phyloP scores from a whole-genome alignment of 306 rosid genomes.

The Quercus mongolica region DNA sequence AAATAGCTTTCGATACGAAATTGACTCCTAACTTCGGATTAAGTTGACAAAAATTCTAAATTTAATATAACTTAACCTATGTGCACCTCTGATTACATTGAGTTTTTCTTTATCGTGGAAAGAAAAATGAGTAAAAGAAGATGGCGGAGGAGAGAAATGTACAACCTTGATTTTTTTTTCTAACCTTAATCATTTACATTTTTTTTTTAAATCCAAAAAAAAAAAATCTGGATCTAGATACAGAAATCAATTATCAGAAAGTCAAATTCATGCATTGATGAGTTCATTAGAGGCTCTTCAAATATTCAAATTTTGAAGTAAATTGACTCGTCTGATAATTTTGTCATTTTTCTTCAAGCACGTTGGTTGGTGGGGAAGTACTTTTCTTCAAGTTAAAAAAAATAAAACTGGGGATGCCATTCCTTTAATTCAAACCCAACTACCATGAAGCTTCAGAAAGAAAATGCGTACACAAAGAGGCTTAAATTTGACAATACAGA shows the following conservation, averaged over 20 bases:
- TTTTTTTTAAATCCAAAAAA: no score
- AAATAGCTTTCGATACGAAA: rapidly evolving
- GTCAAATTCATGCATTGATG: background rate
- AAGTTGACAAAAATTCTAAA: no score
- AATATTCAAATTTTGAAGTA: background rate
- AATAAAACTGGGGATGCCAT: no score
- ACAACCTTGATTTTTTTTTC: background rate
- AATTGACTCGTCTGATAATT: background rate
- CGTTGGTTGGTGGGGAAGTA: background rate
- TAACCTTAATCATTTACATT: no score
- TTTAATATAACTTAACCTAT: no score
- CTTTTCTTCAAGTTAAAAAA: background rate
- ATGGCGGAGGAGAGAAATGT: no score
- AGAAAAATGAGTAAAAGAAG: no score
- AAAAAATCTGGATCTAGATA: background rate
- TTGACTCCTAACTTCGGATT: no score
- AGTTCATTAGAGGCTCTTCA: background rate
- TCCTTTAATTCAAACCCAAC: background rate
- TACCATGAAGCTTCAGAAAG: background rate
- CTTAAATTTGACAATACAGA: background rate
- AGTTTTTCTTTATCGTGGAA: no score
- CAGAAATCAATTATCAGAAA: background rate
- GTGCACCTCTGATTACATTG: no score
- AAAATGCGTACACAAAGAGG: background rate
- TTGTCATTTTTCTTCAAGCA: background rate